Conservation (phyloP, 1,284 basidiomycete species). For the Takashimella koratensis region DNA sequence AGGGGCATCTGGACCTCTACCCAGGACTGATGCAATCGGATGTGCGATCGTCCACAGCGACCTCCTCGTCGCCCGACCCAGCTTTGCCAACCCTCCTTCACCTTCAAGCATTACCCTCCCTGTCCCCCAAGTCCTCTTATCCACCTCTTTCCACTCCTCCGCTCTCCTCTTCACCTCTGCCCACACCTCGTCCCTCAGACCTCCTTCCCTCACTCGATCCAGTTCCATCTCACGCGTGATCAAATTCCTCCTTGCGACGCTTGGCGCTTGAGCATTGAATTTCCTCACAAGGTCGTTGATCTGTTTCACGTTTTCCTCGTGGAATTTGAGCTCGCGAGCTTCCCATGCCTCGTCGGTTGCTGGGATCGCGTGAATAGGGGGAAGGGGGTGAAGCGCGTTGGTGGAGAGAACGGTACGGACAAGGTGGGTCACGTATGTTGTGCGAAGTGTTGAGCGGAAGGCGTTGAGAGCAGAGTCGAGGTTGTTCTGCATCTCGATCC, state of each 20-base stretch:
- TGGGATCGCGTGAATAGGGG: slow-evolving; percentile 53
- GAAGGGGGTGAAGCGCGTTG: slow-evolving; percentile 46
- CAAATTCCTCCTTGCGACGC: slow-evolving; percentile 62
- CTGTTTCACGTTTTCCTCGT: slow-evolving; percentile 64
- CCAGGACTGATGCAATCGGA: slow-evolving; percentile 19
- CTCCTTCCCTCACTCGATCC: slow-evolving; percentile 56
- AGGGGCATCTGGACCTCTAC: slow-evolving; percentile 6
- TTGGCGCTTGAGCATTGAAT: slow-evolving; percentile 76
- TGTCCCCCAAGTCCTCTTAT: not conserved
- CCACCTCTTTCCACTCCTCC: not conserved
- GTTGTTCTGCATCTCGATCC: slow-evolving; percentile 77
- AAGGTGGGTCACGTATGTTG: slow-evolving; percentile 55
- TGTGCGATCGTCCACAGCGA: slow-evolving; percentile 29
- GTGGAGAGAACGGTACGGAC: slow-evolving; percentile 57
- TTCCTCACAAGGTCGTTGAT: slow-evolving; percentile 70
- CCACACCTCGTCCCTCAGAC: slow-evolving; percentile 40
- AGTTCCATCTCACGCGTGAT: slow-evolving; percentile 61
- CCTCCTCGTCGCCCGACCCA: slow-evolving; percentile 22
- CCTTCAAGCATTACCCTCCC: not conserved
- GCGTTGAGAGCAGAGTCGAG: slow-evolving; percentile 58
- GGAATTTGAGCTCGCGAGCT: slow-evolving; percentile 63
- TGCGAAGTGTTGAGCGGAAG: slow-evolving; percentile 61
- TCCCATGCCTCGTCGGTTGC: slow-evolving; percentile 72
- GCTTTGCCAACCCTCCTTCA: slow-evolving; percentile 17
- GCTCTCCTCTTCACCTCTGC: slow-evolving; percentile 29